Percentiles rank a stretch among this genome's conserved stretches.
Conservation (phyloP, 164 flowering plant species). For the Euptelea pleiosperma region DNA sequence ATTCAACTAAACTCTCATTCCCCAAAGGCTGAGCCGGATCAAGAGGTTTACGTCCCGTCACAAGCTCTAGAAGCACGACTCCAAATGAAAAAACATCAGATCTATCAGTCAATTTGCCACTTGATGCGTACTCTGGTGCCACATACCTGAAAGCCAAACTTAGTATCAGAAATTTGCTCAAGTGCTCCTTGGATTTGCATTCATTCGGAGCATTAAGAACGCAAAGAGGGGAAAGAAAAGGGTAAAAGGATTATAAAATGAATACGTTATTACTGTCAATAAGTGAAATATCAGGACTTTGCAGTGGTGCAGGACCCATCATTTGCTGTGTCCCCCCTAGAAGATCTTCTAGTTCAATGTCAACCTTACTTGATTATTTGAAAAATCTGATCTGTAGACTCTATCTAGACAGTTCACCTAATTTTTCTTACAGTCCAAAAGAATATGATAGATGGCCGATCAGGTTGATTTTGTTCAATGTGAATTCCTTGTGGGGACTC, state of each 20-base stretch:
- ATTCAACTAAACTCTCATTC: slow-evolving; percentile 71
- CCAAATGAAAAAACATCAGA: slow-evolving; percentile 85
- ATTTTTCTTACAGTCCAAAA: too few species aligned
- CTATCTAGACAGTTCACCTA: too few species aligned
- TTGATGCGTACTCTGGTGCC: slow-evolving; percentile 84
- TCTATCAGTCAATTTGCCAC: slow-evolving; percentile 74
- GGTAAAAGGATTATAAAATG: too few species aligned
- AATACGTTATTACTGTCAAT: not conserved
- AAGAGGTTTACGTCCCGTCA: slow-evolving; percentile 71
- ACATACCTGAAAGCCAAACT: slow-evolving; percentile 47
- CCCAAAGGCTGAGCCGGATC: slow-evolving; percentile 54
- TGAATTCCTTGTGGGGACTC: not conserved
- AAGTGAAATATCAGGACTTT: not conserved
- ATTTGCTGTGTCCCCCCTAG: too few species aligned
- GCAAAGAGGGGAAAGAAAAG: not conserved
- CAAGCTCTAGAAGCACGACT: slow-evolving; percentile 70
- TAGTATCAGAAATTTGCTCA: not conserved
- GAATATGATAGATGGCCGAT: not conserved
- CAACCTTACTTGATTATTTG: not conserved
- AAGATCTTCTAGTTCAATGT: not conserved
- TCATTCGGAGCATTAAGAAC: not conserved
- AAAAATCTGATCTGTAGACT: not conserved
- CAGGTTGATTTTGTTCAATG: not conserved
- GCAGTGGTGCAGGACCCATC: not conserved
- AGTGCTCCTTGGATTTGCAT: slow-evolving; percentile 1